Percentiles rank a stretch among this genome's conserved stretches.
These are phyloP conservation scores for Tylopilus sp. DNA, from an alignment of 1,284 basidiomycete genomes.

Conservation along the genomic window DNA sequence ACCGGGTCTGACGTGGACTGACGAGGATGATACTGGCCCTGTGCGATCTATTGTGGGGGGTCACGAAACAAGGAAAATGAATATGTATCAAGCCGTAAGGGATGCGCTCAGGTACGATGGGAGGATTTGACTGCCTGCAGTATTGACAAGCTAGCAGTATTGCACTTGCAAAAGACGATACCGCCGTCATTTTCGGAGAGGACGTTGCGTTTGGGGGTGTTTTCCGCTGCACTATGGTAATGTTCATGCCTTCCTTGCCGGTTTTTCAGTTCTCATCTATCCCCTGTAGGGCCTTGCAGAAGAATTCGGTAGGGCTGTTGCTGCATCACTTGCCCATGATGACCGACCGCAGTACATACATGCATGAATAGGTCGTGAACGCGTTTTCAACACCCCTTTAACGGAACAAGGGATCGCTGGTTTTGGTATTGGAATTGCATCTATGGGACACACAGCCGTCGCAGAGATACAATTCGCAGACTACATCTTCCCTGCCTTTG, in stretches of 20 bases:
- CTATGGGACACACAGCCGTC: slow-evolving; percentile 92
- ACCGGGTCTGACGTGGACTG: slow-evolving; percentile 65
- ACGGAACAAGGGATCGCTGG: slow-evolving; percentile 95
- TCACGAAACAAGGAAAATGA: slow-evolving; percentile 86
- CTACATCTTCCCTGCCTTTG: slow-evolving; percentile 89
- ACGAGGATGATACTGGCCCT: slow-evolving; percentile 48
- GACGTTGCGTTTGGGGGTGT: slow-evolving; percentile 93
- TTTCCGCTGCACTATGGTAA: slow-evolving; percentile 81
- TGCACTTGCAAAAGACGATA: slow-evolving; percentile 80
- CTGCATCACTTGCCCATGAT: background rate
- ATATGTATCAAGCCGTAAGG: slow-evolving; percentile 83
- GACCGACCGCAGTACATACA: slow-evolving; percentile 1
- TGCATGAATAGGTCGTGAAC: slow-evolving; percentile 61
- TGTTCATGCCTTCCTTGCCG: slow-evolving; percentile 10
- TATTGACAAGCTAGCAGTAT: slow-evolving; percentile 47
- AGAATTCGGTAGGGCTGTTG: slow-evolving; percentile 66
- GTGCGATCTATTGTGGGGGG: slow-evolving; percentile 57
- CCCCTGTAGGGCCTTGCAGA: slow-evolving; percentile 73
- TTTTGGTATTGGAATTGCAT: slow-evolving; percentile 87
- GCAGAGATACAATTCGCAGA: slow-evolving; percentile 90
- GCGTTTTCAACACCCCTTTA: slow-evolving; percentile 93
- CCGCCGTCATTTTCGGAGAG: slow-evolving; percentile 86
- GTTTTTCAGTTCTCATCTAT: slow-evolving; percentile 5
- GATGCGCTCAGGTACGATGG: slow-evolving; percentile 72
- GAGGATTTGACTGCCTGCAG: background rate